Evolutionary conservation across 495 filamentous ascomycete species (phyloP), one percentile per base, ranked within the genome.

Genomic region (Cairneyella variabilis): DNA sequence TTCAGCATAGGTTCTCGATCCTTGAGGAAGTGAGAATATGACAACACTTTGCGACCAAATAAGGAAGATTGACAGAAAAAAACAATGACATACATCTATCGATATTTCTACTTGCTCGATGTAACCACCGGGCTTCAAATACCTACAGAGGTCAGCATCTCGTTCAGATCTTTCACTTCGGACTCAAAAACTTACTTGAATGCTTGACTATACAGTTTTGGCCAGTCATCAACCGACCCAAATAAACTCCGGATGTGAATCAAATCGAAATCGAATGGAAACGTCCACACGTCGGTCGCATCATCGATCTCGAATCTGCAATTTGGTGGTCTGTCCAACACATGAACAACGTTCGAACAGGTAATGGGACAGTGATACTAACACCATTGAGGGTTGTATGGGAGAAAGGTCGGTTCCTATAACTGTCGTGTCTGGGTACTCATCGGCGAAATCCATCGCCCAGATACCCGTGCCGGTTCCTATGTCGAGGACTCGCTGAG

Each of bases 361-460:
- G 10, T 3, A 21, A 30, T 28, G 2, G 10, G 3, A 1, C 12
- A 39, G 18, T 14, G 16, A 5, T 25, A 28, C 53, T 44, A 20
- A 49, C 12, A 77, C 58, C 41, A 69, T 81, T 68, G 40, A 73
- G 72, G 65, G 64, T 49, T 75, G 72, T 53, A 77, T 74, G 3
- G 71, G 66, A 14, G 68, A 72, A 11, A 83, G 69, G 52, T 83
- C 80, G 11, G 75, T 80, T 36, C 79, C 80, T 26, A 79, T 58
- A 17, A 83, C 71, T 9, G 72, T 61, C 3, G 74, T 66, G 82
- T 82, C 56, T 82, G 84, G 48, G 62, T 60, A 52, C 75, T 69
- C 18, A 62, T 58, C 23, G 64, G 67, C 64, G 72, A 83, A 36
- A 70, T 63, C 83, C 76, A 86, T 11, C 67, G 69, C 82, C 80